phyloP scores from a whole-genome alignment of 2,329 filamentous ascomycete species.

The Neurospora crassa region DNA sequence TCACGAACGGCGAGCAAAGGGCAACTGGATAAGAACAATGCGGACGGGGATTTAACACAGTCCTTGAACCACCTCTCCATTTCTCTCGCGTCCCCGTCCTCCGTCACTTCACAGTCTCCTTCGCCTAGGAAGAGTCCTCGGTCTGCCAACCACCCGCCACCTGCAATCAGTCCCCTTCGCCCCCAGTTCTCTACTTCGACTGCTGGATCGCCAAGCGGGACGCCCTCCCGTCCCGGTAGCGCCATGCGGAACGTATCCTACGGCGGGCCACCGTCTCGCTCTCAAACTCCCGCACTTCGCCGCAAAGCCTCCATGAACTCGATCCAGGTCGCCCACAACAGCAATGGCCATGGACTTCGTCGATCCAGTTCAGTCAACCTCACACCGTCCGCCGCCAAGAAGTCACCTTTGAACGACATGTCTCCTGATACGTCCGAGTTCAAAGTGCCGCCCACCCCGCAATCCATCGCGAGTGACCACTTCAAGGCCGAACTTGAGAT shows the following conservation, averaged over 20 bases:
- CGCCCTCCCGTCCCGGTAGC: conserved; percentile 26
- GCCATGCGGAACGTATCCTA: conserved; percentile 29
- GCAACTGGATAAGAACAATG: background rate
- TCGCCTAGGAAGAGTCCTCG: conserved; percentile 11
- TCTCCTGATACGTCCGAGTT: conserved; percentile 26
- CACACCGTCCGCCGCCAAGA: conserved; percentile 20
- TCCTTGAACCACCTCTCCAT: conserved; percentile 17
- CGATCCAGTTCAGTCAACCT: conserved; percentile 38
- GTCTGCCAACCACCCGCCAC: conserved; percentile 8
- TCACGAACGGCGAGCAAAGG: background rate
- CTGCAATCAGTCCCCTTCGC: conserved; percentile 18
- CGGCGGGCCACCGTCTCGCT: conserved; percentile 31
- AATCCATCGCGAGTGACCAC: conserved; percentile 54
- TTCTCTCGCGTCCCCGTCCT: conserved; percentile 6
- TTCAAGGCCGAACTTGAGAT: conserved; percentile 60
- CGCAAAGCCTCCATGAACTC: conserved; percentile 51
- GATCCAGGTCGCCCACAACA: conserved; percentile 34
- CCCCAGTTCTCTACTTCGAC: conserved; percentile 21
- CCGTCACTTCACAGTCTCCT: conserved; percentile 13
- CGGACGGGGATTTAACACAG: conserved; percentile 10
- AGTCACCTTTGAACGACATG: conserved; percentile 26
- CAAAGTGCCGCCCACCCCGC: conserved; percentile 35
- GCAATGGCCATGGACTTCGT: conserved; percentile 26
- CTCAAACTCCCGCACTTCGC: conserved; percentile 40
- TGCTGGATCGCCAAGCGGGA: conserved; percentile 26